Conservation (phyloP, 2,329 filamentous ascomycete genomes). For the Lasiodiplodia citricola region DNA sequence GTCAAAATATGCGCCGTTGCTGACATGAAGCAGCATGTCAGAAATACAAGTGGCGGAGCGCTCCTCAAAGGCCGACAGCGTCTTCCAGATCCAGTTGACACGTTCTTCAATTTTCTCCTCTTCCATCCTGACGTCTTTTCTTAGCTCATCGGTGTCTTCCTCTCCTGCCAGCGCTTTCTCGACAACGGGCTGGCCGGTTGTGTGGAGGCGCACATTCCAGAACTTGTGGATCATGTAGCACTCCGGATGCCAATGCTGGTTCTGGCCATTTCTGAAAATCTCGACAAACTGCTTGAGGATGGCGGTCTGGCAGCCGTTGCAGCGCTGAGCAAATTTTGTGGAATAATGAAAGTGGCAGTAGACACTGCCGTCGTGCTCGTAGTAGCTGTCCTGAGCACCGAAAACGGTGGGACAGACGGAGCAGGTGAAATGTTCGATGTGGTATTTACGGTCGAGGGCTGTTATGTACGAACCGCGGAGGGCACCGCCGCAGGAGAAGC, state of each 20-base stretch:
- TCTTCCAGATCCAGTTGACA: constrained; percentile 97
- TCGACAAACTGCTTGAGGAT: constrained; percentile 99
- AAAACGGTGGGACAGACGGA: constrained; percentile 98
- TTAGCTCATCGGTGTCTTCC: constrained; percentile 69
- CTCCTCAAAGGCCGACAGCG: constrained; percentile 94
- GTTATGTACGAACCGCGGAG: constrained; percentile 97
- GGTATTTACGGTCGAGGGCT: constrained; percentile 95
- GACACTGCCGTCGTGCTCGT: constrained; percentile 94
- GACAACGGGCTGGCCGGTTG: constrained; percentile 46
- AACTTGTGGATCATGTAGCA: constrained; percentile 99
- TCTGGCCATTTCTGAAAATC: constrained; percentile 96
- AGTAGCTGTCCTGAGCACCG: constrained; percentile 97
- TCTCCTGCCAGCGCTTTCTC: constrained; percentile 48
- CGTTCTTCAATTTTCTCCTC: constrained; percentile 98
- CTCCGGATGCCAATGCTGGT: constrained; percentile 99
- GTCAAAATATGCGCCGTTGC: constrained; percentile 95
- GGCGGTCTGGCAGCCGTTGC: constrained; percentile 94
- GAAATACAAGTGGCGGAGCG: constrained; percentile 98
- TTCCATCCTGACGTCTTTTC: constrained; percentile 77
- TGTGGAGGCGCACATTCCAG: constrained; percentile 88
- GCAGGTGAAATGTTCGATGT: constrained; percentile 98
- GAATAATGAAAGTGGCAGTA: constrained; percentile 99
- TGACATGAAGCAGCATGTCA: constrained; percentile 97
- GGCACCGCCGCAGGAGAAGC: constrained; percentile 89
- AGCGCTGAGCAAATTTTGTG: constrained; percentile 93